Evolutionary conservation across 148 eudicot genomes (phyloP).

Genomic region (Vaccinium vitisidaea): DNA sequence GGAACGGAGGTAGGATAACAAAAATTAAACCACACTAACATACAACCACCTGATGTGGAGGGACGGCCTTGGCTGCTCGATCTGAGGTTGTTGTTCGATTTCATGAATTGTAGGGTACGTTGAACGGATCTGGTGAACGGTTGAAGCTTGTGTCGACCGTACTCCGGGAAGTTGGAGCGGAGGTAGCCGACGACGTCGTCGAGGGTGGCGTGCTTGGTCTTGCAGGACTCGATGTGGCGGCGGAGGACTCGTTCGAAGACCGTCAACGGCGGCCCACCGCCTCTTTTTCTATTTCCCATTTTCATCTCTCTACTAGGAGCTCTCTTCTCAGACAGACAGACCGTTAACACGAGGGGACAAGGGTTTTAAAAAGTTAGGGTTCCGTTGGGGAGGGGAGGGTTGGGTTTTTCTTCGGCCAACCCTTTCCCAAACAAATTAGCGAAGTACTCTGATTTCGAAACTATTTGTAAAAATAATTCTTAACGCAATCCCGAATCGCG

Average conservation of each 20-base stretch:
- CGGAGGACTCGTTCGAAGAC: constrained; percentile 24
- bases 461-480: too few relatives aligned
- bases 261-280: not conserved
- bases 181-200: constrained; percentile 35
- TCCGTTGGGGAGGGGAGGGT: too few relatives aligned
- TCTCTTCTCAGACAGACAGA: too few relatives aligned
- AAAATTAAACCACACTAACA: too few relatives aligned
- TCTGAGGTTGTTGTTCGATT: not conserved
- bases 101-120: constrained; percentile 9
- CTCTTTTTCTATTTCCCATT: constrained; percentile 2
- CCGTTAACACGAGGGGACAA: too few relatives aligned
- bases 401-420: too few relatives aligned
- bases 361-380: too few relatives aligned
- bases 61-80: not conserved
- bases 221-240: constrained; percentile 24
- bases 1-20: too few relatives aligned
- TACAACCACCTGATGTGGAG: not conserved
- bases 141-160: constrained; percentile 29
- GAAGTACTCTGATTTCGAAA: too few relatives aligned
- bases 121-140: constrained; percentile 29
- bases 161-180: constrained; percentile 25
- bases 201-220: constrained; percentile 16
- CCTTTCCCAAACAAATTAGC: too few relatives aligned
- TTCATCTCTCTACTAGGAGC: not conserved
- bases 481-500: too few relatives aligned